Evolutionary conservation across 768 basidiomycete species (phyloP).

Genomic region (Phanerochaete sordida): DNA sequence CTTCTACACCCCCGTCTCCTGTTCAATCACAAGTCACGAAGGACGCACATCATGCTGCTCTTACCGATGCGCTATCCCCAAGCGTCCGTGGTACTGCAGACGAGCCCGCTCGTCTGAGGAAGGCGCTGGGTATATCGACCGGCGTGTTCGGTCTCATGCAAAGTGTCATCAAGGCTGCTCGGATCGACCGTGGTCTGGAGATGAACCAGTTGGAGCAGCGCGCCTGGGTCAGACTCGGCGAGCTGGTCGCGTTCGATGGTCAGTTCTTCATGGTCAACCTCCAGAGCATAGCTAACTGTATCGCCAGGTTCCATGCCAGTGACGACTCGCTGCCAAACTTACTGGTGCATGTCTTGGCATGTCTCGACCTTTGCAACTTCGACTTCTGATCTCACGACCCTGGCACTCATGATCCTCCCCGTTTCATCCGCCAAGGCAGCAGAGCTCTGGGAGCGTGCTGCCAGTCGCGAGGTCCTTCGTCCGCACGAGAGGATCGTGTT

Average conservation of each 20-base stretch:
- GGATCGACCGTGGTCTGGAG: slow-evolving; percentile 31
- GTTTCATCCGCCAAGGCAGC: slow-evolving; percentile 41
- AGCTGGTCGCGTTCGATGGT: slow-evolving; percentile 41
- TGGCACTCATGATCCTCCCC: slow-evolving; percentile 52
- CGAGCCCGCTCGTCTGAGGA: slow-evolving; percentile 37
- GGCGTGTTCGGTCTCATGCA: slow-evolving; percentile 35
- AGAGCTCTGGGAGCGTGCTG: slow-evolving; percentile 39
- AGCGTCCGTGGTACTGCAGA: slow-evolving; percentile 30
- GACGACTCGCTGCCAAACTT: slow-evolving; percentile 48
- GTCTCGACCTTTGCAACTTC: slow-evolving; percentile 36
- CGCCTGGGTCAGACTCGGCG: slow-evolving; percentile 50
- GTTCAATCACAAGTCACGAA: neutral
- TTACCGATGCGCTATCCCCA: slow-evolving; percentile 31
- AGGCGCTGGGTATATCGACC: slow-evolving; percentile 35
- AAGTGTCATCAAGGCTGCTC: slow-evolving; percentile 26
- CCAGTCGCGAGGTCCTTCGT: slow-evolving; percentile 29
- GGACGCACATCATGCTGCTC: slow-evolving; percentile 19
- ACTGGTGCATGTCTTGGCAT: slow-evolving; percentile 45
- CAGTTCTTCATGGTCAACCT: slow-evolving; percentile 7
- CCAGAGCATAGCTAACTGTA: slow-evolving; percentile 22
- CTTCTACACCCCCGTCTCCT: neutral
- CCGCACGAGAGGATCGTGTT: slow-evolving; percentile 56
- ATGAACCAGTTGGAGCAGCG: slow-evolving; percentile 40
- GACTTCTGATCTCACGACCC: slow-evolving; percentile 49
- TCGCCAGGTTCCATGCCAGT: slow-evolving; percentile 27